These are phyloP conservation scores for Amanita pallidorosea DNA, from an alignment of 768 basidiomycete genomes.

Conservation along the genomic window DNA sequence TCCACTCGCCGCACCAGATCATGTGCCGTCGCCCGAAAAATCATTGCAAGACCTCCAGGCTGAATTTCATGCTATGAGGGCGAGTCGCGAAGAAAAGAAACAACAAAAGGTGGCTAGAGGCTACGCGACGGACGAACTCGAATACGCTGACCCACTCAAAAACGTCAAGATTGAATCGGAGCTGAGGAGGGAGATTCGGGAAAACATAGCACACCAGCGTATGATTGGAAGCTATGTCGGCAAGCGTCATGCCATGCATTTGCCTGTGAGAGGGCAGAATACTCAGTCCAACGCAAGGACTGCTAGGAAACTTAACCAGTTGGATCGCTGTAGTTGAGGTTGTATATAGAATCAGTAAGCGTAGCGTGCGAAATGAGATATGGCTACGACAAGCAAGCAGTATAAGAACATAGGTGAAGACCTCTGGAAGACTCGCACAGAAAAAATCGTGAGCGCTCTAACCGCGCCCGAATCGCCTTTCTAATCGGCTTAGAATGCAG, in stretches of 20 bases:
- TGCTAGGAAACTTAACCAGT: slow-evolving; percentile 81
- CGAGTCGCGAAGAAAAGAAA: slow-evolving; percentile 20
- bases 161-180: slow-evolving; percentile 83
- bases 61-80: slow-evolving; percentile 22
- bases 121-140: slow-evolving; percentile 9
- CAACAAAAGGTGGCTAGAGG: slow-evolving; percentile 13
- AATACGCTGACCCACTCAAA: slow-evolving; percentile 50
- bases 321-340: slow-evolving; percentile 42
- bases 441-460: slow-evolving; percentile 72
- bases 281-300: slow-evolving; percentile 87
- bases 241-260: slow-evolving; percentile 82
- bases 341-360: neutral
- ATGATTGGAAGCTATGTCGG: slow-evolving; percentile 95
- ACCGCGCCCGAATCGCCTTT: slow-evolving; percentile 1
- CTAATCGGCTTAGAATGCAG: slow-evolving; percentile 67
- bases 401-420: slow-evolving; percentile 90
- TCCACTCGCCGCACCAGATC: slow-evolving; percentile 51
- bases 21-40: slow-evolving; percentile 35
- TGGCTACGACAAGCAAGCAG: slow-evolving; percentile 73
- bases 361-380: slow-evolving; percentile 14
- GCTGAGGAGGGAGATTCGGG: slow-evolving; percentile 67
- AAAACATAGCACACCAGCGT: slow-evolving; percentile 87
- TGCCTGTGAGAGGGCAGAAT: slow-evolving; percentile 92
- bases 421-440: slow-evolving; percentile 87
- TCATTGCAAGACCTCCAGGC: slow-evolving; percentile 28